Conservation (phyloP, 768 basidiomycete genomes). For the Ephemerocybe angulata region DNA sequence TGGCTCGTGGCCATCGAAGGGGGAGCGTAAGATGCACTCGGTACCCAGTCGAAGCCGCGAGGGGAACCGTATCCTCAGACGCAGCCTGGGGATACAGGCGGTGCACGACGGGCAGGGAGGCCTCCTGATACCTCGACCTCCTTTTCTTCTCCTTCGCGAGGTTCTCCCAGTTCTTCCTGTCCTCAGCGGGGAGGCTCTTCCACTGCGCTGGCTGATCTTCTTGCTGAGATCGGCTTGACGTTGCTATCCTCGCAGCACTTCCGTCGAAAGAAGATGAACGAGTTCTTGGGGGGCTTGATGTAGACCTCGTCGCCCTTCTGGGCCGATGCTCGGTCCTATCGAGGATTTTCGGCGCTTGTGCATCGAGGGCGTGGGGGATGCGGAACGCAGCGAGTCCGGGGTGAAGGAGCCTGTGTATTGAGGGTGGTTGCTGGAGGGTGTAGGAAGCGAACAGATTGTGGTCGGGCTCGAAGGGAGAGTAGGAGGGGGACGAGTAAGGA, state of each 20-base stretch:
- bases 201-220: slow-evolving; percentile 79
- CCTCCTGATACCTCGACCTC: too few relatives aligned
- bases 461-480: slow-evolving; percentile 73
- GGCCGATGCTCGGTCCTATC: slow-evolving; percentile 52
- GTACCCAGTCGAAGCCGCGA: too few relatives aligned
- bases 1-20: too few relatives aligned
- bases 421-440: slow-evolving; percentile 15
- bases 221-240: slow-evolving; percentile 73
- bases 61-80: too few relatives aligned
- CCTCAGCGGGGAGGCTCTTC: slow-evolving; percentile 63
- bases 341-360: slow-evolving; percentile 53
- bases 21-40: too few relatives aligned
- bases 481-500: slow-evolving; percentile 64
- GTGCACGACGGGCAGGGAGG: too few relatives aligned
- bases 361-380: slow-evolving; percentile 33
- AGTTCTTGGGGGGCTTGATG: slow-evolving; percentile 80
- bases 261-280: slow-evolving; percentile 80
- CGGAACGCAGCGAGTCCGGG: slow-evolving; percentile 41
- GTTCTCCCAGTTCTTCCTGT: slow-evolving; percentile 71
- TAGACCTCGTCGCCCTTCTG: slow-evolving; percentile 78
- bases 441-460: slow-evolving; percentile 22
- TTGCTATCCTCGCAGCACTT: slow-evolving; percentile 74
- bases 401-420: slow-evolving; percentile 37
- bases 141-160: slow-evolving; percentile 76
- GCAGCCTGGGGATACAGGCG: too few relatives aligned